Percentiles rank a stretch among this genome's conserved stretches.
Evolutionary conservation across 169 alveolate species (phyloP).

Genomic region (Hepatocystis sp.): DNA sequence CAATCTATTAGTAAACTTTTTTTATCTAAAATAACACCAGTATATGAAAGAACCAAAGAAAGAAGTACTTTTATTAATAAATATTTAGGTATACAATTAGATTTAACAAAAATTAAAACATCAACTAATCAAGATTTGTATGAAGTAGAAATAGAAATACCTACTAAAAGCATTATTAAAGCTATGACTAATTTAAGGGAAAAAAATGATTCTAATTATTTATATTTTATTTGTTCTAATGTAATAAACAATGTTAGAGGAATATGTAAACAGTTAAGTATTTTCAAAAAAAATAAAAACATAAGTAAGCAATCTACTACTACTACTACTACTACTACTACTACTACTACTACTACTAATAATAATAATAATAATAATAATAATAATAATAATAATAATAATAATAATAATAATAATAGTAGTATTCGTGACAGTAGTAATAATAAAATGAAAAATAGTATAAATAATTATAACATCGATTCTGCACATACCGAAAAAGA

Average conservation of each 20-base stretch:
- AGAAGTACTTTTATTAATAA: constrained; percentile 59
- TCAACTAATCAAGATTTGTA: constrained; percentile 32
- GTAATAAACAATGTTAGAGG: constrained; percentile 57
- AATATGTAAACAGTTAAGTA: constrained; percentile 29
- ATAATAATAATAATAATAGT: neutral
- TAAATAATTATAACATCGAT: no score
- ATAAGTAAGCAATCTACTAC: neutral
- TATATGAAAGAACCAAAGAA: constrained; percentile 60
- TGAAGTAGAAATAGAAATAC: constrained; percentile 73
- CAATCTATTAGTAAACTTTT: constrained; percentile 53
- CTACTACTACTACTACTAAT: no score
- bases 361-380: no score
- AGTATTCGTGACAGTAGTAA: no score
- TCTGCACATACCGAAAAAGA: constrained; percentile 25
- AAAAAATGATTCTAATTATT: constrained; percentile 72
- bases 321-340: no score
- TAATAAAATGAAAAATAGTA: no score
- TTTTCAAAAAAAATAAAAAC: constrained; percentile 17
- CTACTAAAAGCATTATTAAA: constrained; percentile 49
- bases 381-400: no score
- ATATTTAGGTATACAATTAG: constrained; percentile 54
- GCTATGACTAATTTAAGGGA: constrained; percentile 67
- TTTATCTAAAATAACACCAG: constrained; percentile 53
- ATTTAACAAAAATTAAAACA: constrained; percentile 49
- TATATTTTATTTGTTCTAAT: constrained; percentile 68